Conservation (phyloP, 1,284 basidiomycete genomes). For the Ceratorhiza oryzae-sativae region DNA sequence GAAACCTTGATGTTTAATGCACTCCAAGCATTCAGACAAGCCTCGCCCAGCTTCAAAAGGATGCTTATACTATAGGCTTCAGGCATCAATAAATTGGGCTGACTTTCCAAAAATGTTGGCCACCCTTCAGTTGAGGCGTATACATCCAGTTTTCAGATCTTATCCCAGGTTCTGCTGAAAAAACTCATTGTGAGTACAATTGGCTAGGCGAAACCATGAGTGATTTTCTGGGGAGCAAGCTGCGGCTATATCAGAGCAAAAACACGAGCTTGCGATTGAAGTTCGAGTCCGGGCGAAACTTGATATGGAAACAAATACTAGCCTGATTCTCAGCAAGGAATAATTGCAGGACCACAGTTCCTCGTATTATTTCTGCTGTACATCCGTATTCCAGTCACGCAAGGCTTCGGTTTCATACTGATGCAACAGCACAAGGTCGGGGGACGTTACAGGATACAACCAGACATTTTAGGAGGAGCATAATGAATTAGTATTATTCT, state of each 20-base stretch:
- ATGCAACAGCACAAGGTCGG: not conserved
- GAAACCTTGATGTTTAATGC: too few relatives aligned
- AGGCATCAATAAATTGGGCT: not conserved
- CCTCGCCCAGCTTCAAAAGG: too few relatives aligned
- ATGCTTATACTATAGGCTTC: not conserved
- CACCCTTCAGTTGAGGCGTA: not conserved
- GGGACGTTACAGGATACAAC: not conserved
- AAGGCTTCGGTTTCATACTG: not conserved
- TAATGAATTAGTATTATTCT: not conserved
- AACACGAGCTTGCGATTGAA: not conserved
- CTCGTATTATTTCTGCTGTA: not conserved
- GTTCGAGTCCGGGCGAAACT: not conserved
- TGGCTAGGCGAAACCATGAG: not conserved
- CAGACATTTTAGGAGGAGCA: not conserved
- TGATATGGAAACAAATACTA: slow-evolving; percentile 1
- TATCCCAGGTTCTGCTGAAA: not conserved
- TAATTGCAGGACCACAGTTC: too few relatives aligned
- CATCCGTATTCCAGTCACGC: not conserved
- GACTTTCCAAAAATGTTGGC: not conserved
- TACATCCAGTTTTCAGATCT: not conserved
- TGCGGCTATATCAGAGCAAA: not conserved
- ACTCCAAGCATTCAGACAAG: not conserved
- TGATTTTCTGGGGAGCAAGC: not conserved
- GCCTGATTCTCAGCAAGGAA: too few relatives aligned
- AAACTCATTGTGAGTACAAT: not conserved